Percentiles rank a stretch among this genome's conserved stretches.
These are phyloP conservation scores for Exophiala oligosperma DNA, from an alignment of 2,329 filamentous ascomycete species.

Conservation along the genomic window DNA sequence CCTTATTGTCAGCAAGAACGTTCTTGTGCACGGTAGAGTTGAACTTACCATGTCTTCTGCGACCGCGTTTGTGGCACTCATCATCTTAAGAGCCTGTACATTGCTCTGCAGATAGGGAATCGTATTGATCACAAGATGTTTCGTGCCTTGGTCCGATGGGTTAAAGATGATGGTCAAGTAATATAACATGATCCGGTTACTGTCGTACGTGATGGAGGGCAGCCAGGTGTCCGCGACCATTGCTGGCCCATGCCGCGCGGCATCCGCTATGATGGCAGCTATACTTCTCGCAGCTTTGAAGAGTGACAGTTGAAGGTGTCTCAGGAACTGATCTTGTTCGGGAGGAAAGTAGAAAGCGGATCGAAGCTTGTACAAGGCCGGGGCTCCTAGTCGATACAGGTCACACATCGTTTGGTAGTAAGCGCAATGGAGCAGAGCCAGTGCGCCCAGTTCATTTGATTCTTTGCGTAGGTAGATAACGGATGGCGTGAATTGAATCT, in stretches of 20 bases:
- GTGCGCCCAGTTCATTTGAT: conserved; percentile 48
- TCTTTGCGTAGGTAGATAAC: conserved; percentile 51
- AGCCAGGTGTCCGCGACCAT: conserved; percentile 48
- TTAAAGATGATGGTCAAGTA: conserved; percentile 47
- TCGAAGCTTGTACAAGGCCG: conserved; percentile 46
- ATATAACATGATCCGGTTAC: conserved; percentile 51
- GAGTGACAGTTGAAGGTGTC: conserved; percentile 1
- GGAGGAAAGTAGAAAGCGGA: conserved; percentile 1
- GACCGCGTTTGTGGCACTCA: conserved; percentile 29
- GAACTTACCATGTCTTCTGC: conserved; percentile 5
- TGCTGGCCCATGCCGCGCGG: conserved; percentile 43
- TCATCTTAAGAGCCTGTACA: conserved; percentile 24
- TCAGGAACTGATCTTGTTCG: conserved; percentile 10
- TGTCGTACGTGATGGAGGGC: conserved; percentile 51
- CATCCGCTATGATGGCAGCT: conserved; percentile 29
- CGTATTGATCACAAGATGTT: conserved; percentile 9
- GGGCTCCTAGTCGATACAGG: conserved; percentile 50
- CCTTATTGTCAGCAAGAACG: conserved; percentile 6
- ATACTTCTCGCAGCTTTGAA: not conserved
- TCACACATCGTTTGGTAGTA: conserved; percentile 50
- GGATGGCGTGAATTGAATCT: conserved; percentile 45
- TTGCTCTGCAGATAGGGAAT: conserved; percentile 26
- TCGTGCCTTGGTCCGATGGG: conserved; percentile 17
- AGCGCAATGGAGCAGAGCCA: conserved; percentile 49
- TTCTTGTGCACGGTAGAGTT: conserved; percentile 9